These are phyloP conservation scores for Neoboletus subvelutipes DNA, from an alignment of 768 basidiomycete species.

Conservation along the genomic window DNA sequence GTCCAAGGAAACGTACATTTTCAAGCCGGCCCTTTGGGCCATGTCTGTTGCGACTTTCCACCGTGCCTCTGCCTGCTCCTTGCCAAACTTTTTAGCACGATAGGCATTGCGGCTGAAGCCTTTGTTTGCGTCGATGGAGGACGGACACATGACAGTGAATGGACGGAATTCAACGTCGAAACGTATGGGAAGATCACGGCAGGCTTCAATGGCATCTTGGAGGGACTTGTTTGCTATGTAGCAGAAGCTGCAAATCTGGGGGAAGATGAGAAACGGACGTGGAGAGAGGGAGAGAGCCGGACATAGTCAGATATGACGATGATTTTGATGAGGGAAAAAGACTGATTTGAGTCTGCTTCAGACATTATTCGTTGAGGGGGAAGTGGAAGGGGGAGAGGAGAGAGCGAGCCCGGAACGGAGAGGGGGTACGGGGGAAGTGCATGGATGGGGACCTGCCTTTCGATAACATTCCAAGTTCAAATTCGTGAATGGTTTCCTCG, in stretches of 20 bases:
- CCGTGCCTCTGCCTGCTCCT: slow-evolving; percentile 27
- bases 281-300: slow-evolving; percentile 4
- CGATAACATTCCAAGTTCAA: slow-evolving; percentile 20
- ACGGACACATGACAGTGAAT: slow-evolving; percentile 29
- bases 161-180: slow-evolving; percentile 39
- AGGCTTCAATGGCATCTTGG: slow-evolving; percentile 36
- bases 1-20: slow-evolving; percentile 18
- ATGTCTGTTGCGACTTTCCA: slow-evolving; percentile 28
- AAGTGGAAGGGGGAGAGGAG: neutral
- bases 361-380: slow-evolving; percentile 18
- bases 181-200: slow-evolving; percentile 32
- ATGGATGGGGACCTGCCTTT: slow-evolving; percentile 26
- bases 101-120: slow-evolving; percentile 24
- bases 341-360: slow-evolving; percentile 7
- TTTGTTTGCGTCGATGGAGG: slow-evolving; percentile 25
- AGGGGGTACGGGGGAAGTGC: slow-evolving; percentile 14
- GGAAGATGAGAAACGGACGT: slow-evolving; percentile 7
- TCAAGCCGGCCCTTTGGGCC: slow-evolving; percentile 30
- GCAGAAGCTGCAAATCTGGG: slow-evolving; percentile 37
- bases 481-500: neutral
- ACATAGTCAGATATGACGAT: slow-evolving; percentile 38
- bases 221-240: slow-evolving; percentile 41
- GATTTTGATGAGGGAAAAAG: slow-evolving; percentile 26
- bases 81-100: slow-evolving; percentile 26
- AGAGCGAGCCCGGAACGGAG: neutral